Evolutionary conservation across 257 asterid species (phyloP), one percentile per base, ranked within the genome.

Genomic region (Thymus mandschuricus): DNA sequence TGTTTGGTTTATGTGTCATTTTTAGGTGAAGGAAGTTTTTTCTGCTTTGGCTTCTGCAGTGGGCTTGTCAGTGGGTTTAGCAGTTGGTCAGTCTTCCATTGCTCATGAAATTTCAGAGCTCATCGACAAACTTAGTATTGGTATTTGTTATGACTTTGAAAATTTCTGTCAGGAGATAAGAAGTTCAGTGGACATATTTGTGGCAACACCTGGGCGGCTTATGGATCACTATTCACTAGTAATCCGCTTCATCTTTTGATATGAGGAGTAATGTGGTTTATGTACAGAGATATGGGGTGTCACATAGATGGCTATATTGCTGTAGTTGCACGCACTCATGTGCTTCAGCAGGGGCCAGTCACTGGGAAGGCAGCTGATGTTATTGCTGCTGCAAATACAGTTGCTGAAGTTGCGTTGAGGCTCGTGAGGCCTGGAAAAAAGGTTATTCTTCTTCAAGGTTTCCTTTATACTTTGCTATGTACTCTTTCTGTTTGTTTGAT

Each of bases 231-330:
- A n/a, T n/a, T n/a, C n/a, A 43, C 11, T 12, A 63, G 59, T 75
- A 55, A 6, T 27, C 54, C 33, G 2, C 35, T 1, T 62, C 52
- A 8, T 46, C 38, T 62, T n/a, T 68, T 49, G 34, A 70, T 31
- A 11, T 68, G 64, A 48, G 51, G 76, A 71, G 34, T 54, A 29
- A 35, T 76, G 66, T 65, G 71, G 35, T 67, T 60, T 63, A 30
- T 59, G 34, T 86, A 78, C 92, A 93, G 98, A 73, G 98, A 93
- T 80, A 82, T 91, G 94, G 98, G 98, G 60, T 93, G 97, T 80
- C 98, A 93, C 79, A 91, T 93, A 50, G 98, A 93, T 89, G 98
- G 98, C 2, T 93, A 91, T 78, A 93, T 93, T 65, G 91, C 97
- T 49, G 96, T 91, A 21, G 94, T 89, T 81, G 98, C 89, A 3